A percentile compares a stretch with the other conserved stretches of the same genome.
phyloP scores from a whole-genome alignment of 139 green algal species.

The Chlorella sp. region DNA sequence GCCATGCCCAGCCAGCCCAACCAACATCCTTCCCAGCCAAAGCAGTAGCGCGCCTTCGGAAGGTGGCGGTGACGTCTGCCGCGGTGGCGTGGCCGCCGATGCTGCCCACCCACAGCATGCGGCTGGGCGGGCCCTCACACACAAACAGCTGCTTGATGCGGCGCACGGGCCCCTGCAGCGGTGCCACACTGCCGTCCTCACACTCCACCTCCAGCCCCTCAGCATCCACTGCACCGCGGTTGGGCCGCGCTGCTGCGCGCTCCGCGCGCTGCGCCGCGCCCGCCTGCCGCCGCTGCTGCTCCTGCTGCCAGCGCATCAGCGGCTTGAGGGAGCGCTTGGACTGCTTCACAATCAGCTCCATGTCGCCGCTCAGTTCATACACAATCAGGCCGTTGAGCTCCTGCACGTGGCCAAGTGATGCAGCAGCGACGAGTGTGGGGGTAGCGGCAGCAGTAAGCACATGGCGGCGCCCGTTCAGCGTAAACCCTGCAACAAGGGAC shows the following conservation, averaged over 20 bases:
- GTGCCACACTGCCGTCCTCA: not conserved
- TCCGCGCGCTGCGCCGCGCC: too few relatives aligned
- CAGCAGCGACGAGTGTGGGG: too few relatives aligned
- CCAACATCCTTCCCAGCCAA: too few relatives aligned
- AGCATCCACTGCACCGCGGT: not conserved
- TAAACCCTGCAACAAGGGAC: too few relatives aligned
- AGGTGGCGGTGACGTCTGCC: not conserved
- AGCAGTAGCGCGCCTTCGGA: not conserved
- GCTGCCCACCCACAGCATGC: constrained; percentile 13
- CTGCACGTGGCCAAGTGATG: not conserved
- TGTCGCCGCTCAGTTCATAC: constrained; percentile 17
- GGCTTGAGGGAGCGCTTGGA: constrained; percentile 18
- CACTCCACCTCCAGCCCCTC: not conserved
- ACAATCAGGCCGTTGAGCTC: constrained; percentile 10
- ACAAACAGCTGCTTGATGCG: not conserved
- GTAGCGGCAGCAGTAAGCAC: too few relatives aligned
- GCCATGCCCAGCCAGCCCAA: too few relatives aligned
- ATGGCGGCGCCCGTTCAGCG: too few relatives aligned
- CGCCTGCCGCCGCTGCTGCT: not conserved
- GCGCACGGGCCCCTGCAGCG: not conserved
- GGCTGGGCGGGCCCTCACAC: constrained; percentile 20
- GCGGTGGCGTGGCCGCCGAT: not conserved
- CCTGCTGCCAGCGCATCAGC: constrained; percentile 3
- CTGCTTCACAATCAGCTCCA: constrained; percentile 9
- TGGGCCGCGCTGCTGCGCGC: not conserved